Conservation (phyloP, 805 yeast species). For the Priceomyces medius region DNA sequence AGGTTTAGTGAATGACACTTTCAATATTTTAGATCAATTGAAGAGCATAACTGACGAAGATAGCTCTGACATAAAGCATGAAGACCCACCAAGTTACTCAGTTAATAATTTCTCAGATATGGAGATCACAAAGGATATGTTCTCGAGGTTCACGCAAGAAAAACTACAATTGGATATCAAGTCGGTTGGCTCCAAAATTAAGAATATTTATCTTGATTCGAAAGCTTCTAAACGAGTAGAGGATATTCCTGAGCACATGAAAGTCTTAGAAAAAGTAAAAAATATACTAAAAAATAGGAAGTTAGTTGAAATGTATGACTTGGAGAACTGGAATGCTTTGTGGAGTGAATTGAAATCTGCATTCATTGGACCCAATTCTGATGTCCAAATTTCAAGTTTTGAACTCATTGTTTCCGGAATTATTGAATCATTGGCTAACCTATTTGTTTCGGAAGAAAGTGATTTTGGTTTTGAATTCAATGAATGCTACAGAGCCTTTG, state of each 20-base stretch:
- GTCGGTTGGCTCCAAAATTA: slow-evolving; percentile 22
- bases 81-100: slow-evolving; percentile 12
- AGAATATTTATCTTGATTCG: slow-evolving; percentile 22
- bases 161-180: slow-evolving; percentile 16
- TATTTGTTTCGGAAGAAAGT: slow-evolving; percentile 26
- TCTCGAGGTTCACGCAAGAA: slow-evolving; percentile 15
- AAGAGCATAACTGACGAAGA: neutral
- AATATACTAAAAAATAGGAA: slow-evolving; percentile 8
- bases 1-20: slow-evolving; percentile 61
- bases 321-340: slow-evolving; percentile 38
- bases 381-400: slow-evolving; percentile 58
- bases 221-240: slow-evolving; percentile 17
- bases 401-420: slow-evolving; percentile 73
- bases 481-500: slow-evolving; percentile 46
- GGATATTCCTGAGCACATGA: slow-evolving; percentile 16
- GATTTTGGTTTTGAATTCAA: slow-evolving; percentile 25
- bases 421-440: slow-evolving; percentile 39
- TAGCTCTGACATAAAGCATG: slow-evolving; percentile 5
- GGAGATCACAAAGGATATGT: slow-evolving; percentile 30
- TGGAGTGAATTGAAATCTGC: slow-evolving; percentile 24
- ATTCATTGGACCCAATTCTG: slow-evolving; percentile 13
- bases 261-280: slow-evolving; percentile 14
- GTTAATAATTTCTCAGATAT: slow-evolving; percentile 27
- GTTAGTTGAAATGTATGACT: slow-evolving; percentile 8
- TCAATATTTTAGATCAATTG: slow-evolving; percentile 27